A percentile compares a stretch with the other conserved stretches of the same genome.
Conservation (phyloP, 345 rosid genomes). For the Zanthoxylum bungeanum region DNA sequence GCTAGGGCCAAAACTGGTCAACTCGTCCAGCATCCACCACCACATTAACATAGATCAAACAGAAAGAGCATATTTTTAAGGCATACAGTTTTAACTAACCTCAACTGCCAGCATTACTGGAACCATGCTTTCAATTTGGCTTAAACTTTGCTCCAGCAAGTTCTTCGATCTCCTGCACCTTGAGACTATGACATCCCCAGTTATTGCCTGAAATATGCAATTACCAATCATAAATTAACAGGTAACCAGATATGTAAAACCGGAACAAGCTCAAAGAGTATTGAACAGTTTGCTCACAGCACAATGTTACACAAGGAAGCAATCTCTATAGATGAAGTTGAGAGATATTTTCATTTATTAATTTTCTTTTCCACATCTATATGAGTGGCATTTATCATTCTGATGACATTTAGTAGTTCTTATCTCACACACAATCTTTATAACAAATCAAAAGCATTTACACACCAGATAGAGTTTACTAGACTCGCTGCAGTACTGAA, state of each 20-base stretch:
- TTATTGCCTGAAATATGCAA: slow-evolving; percentile 58
- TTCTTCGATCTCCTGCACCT: slow-evolving; percentile 48
- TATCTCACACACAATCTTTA: not conserved
- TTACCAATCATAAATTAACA: not conserved
- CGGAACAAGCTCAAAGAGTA: not conserved
- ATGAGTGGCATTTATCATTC: not conserved
- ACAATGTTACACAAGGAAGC: not conserved
- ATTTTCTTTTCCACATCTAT: not conserved
- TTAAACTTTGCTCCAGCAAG: slow-evolving; percentile 51
- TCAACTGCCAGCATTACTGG: slow-evolving; percentile 55
- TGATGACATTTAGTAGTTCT: not conserved
- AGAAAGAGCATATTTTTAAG: not conserved
- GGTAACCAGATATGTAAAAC: not conserved
- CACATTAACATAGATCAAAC: not conserved
- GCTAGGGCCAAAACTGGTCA: not conserved
- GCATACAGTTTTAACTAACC: slow-evolving; percentile 43
- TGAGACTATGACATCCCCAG: slow-evolving; percentile 43
- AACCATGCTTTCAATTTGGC: slow-evolving; percentile 57
- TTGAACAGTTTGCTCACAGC: not conserved
- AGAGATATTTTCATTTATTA: not conserved
- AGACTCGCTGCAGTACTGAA: slow-evolving; percentile 62
- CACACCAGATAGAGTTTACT: slow-evolving; percentile 86
- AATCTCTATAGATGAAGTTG: not conserved
- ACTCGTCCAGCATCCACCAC: not conserved
- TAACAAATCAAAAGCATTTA: not conserved